Evolutionary conservation across 805 yeast genomes (phyloP).

Genomic region (Alloascoidea hylecoeti): DNA sequence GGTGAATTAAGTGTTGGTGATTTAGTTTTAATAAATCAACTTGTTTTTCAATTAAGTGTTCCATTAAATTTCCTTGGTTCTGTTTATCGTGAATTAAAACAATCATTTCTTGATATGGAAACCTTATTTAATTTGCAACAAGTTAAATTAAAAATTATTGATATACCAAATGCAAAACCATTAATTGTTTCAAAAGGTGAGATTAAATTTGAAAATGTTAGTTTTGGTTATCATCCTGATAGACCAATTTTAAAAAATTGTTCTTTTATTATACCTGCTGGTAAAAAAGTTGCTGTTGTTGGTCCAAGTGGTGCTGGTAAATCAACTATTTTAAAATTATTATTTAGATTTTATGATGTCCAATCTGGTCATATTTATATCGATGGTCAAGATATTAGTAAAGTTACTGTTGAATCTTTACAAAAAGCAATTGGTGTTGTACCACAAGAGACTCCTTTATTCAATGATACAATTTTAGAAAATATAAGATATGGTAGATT

Average conservation of each 20-base stretch:
- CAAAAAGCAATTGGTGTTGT: conserved; percentile 77
- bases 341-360: conserved; percentile 85
- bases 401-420: conserved; percentile 61
- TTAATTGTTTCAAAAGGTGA: conserved; percentile 49
- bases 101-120: conserved; percentile 91
- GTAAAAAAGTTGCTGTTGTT: conserved; percentile 82
- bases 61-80: conserved; percentile 92
- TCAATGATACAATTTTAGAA: conserved; percentile 80
- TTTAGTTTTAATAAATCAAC: conserved; percentile 83
- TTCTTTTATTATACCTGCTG: conserved; percentile 78
- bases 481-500: conserved; percentile 80
- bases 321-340: conserved; percentile 71
- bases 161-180: conserved; percentile 48
- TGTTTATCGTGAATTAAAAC: conserved; percentile 89
- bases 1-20: conserved; percentile 89
- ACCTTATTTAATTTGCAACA: conserved; percentile 76
- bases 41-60: conserved; percentile 90
- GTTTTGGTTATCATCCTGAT: conserved; percentile 84
- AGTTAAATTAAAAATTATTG: conserved; percentile 52
- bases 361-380: conserved; percentile 61
- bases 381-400: conserved; percentile 79
- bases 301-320: conserved; percentile 97
- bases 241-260: conserved; percentile 77
- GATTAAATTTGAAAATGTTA: conserved; percentile 77
- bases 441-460: conserved; percentile 94